Conservation (phyloP, 1,139 yeast genomes). For the Tardiomyces digboiensis region DNA sequence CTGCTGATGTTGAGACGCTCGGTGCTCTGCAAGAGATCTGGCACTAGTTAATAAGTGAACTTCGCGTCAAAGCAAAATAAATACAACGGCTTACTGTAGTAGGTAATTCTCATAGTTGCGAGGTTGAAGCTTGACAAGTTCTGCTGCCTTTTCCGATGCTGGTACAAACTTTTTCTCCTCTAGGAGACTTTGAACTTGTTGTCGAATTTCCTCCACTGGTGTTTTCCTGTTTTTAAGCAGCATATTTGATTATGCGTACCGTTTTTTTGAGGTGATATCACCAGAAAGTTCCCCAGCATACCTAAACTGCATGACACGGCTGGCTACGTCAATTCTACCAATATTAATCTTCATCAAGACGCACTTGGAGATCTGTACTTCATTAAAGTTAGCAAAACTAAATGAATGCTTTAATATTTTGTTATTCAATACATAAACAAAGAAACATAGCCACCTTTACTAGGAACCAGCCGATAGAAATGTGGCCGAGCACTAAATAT, state of each 20-base stretch:
- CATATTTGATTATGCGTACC: neutral
- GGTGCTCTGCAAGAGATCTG: neutral
- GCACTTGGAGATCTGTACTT: too few species aligned
- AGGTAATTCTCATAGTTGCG: neutral
- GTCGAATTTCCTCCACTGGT: conserved; percentile 10
- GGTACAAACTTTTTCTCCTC: conserved; percentile 3
- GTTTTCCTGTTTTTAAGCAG: neutral
- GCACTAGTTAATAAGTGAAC: neutral
- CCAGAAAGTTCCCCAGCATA: neutral
- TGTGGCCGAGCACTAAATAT: too few species aligned
- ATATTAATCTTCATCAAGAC: too few species aligned
- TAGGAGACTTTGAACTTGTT: conserved; percentile 2
- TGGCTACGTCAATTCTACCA: too few species aligned
- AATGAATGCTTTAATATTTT: too few species aligned
- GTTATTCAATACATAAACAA: too few species aligned
- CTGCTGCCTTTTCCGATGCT: neutral
- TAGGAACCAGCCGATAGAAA: too few species aligned
- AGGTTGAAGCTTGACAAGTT: conserved; percentile 1
- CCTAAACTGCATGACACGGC: too few species aligned
- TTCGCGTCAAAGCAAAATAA: neutral
- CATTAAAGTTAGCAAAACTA: too few species aligned
- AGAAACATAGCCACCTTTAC: too few species aligned
- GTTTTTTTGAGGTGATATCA: neutral
- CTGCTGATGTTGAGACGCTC: neutral
- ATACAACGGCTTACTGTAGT: neutral